Conservation (phyloP, 2,329 filamentous ascomycete genomes). For the Ceratocystis huliohia region DNA sequence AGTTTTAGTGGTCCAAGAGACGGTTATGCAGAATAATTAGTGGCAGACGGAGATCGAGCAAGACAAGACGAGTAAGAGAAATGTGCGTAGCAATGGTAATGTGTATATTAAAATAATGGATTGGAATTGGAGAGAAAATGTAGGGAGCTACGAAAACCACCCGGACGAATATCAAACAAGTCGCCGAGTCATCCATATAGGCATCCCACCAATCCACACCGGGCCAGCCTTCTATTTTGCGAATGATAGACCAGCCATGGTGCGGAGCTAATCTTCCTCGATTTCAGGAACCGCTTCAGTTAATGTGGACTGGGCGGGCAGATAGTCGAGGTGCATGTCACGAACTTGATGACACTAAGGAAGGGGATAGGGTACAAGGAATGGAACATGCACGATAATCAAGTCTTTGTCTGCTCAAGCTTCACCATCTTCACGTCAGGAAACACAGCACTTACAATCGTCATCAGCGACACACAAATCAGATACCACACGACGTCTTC, state of each 20-base stretch:
- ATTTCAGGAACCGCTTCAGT: slow-evolving; percentile 74
- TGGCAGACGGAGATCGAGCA: not conserved
- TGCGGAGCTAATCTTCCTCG: slow-evolving; percentile 69
- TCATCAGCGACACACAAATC: slow-evolving; percentile 55
- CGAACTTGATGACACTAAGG: slow-evolving; percentile 6
- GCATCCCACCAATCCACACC: slow-evolving; percentile 65
- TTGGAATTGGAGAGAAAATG: slow-evolving; percentile 31
- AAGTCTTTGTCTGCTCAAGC: slow-evolving; percentile 16
- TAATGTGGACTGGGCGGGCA: slow-evolving; percentile 65
- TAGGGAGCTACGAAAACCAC: slow-evolving; percentile 52
- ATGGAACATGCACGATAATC: slow-evolving; percentile 16
- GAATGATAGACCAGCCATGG: slow-evolving; percentile 50
- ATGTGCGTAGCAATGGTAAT: not conserved
- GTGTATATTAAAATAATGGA: slow-evolving; percentile 15
- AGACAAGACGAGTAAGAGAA: slow-evolving; percentile 3
- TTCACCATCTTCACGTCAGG: slow-evolving; percentile 1
- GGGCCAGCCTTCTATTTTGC: slow-evolving; percentile 50
- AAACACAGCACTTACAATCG: slow-evolving; percentile 55
- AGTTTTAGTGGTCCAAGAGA: not conserved
- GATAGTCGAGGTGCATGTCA: slow-evolving; percentile 47
- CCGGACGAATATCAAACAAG: slow-evolving; percentile 43
- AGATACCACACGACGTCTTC: slow-evolving; percentile 75
- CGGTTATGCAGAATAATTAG: not conserved
- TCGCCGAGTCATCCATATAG: slow-evolving; percentile 56
- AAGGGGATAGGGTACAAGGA: slow-evolving; percentile 1